A percentile compares a stretch with the other conserved stretches of the same genome.
These are phyloP conservation scores for Tylopilus plumbeoviolaceoides DNA, from an alignment of 768 basidiomycete genomes.

Conservation along the genomic window DNA sequence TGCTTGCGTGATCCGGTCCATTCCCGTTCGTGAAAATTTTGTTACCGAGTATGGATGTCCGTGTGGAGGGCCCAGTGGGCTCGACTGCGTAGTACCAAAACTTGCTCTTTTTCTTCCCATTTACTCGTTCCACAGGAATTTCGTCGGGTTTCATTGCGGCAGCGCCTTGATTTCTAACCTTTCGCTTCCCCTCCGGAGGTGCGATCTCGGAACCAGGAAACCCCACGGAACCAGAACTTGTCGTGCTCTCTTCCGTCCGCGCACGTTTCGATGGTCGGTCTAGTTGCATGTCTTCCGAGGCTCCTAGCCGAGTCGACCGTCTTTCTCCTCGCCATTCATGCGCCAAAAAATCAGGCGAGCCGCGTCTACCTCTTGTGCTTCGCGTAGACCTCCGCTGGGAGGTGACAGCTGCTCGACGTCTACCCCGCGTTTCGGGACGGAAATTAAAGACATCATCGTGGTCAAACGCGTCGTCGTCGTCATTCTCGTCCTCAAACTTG, in stretches of 20 bases:
- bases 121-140: slow-evolving; percentile 68
- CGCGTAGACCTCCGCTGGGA: slow-evolving; percentile 54
- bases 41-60: slow-evolving; percentile 3
- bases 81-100: slow-evolving; percentile 90
- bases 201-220: slow-evolving; percentile 25
- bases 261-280: slow-evolving; percentile 66
- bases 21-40: slow-evolving; percentile 23
- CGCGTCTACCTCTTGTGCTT: slow-evolving; percentile 47
- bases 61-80: slow-evolving; percentile 36
- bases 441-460: slow-evolving; percentile 39
- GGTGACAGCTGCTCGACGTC: slow-evolving; percentile 34
- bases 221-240: slow-evolving; percentile 44
- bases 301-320: slow-evolving; percentile 65
- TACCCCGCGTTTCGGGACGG: slow-evolving; percentile 41
- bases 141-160: slow-evolving; percentile 70
- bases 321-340: slow-evolving; percentile 70
- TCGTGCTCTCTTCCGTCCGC: slow-evolving; percentile 70
- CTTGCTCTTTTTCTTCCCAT: slow-evolving; percentile 81
- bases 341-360: slow-evolving; percentile 46
- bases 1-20: slow-evolving; percentile 7
- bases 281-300: slow-evolving; percentile 44
- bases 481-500: slow-evolving; percentile 58
- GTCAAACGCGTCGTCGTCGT: slow-evolving; percentile 53
- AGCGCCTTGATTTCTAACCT: slow-evolving; percentile 52
- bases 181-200: slow-evolving; percentile 34